Percentiles rank a stretch among this genome's conserved stretches.
These are phyloP conservation scores for Alternaria burnsii DNA, from an alignment of 2,329 filamentous ascomycete species.

Conservation along the genomic window DNA sequence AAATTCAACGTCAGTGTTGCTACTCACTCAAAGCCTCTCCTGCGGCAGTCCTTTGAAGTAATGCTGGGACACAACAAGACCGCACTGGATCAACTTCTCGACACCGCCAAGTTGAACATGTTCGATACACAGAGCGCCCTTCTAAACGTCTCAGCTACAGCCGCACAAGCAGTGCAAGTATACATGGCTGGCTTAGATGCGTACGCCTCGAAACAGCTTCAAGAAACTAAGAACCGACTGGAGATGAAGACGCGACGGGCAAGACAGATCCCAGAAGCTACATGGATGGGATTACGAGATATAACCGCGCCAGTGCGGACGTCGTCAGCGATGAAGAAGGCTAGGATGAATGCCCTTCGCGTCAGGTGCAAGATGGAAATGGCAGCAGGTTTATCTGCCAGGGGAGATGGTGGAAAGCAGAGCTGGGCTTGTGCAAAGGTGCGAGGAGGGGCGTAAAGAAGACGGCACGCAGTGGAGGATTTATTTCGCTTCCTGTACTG, in stretches of 20 bases:
- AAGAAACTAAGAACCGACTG: conserved; percentile 19
- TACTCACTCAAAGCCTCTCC: conserved; percentile 47
- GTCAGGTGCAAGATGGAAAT: conserved; percentile 39
- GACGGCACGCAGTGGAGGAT: background rate
- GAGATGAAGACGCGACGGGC: conserved; percentile 14
- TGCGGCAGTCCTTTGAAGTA: conserved; percentile 47
- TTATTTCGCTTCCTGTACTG: conserved; percentile 3
- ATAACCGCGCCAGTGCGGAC: conserved; percentile 39
- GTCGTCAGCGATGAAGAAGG: conserved; percentile 37
- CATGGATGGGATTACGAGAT: conserved; percentile 34
- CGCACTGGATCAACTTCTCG: conserved; percentile 32
- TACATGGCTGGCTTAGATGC: conserved; percentile 14
- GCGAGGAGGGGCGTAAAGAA: conserved; percentile 4
- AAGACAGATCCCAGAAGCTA: conserved; percentile 27
- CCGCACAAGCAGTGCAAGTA: conserved; percentile 22
- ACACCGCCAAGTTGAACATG: conserved; percentile 29
- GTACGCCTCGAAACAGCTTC: conserved; percentile 12
- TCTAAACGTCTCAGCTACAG: conserved; percentile 29
- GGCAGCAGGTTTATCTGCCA: conserved; percentile 27
- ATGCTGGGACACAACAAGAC: conserved; percentile 45
- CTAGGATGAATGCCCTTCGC: conserved; percentile 42
- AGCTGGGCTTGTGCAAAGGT: conserved; percentile 36
- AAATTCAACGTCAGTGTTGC: conserved; percentile 59
- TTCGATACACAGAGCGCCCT: conserved; percentile 31
- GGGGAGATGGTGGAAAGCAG: conserved; percentile 17